Base-by-base conservation (phyloP, 192 early-diverging fungal species). In the Coemansia javaensis region DNA sequence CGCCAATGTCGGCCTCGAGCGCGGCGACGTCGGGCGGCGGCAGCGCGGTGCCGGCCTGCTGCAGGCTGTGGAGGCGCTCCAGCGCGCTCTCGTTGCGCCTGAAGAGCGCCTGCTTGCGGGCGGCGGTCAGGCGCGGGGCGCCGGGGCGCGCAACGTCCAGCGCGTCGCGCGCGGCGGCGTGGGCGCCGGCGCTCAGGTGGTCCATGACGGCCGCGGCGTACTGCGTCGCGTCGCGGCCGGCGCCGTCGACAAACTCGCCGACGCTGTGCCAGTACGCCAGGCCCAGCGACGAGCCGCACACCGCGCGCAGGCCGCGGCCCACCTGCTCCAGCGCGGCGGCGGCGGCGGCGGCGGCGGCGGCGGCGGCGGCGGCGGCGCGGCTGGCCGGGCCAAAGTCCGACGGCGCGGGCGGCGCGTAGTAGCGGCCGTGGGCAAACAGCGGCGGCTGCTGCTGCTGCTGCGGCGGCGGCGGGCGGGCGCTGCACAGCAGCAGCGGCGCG, bases 201-300 rank as follows among this genome's bases (percentile, higher is more conserved):
- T 66, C 58, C 53, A 77, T 53, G 22, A 65, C 53, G 5, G 24
- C 32, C 9, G 50, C 34, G 9, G 67, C 56, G 17, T 63, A 60
- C 31, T 58, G 41, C 12, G 39, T 18, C 0, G 44, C 66, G 7
- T 54, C 60, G 12, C 28, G 33, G 31, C 68, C 64, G 2, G 63
- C 59, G 5, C 68, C 75, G 6, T 59, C 64, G 24, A 66, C 56
- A 53, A 77, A 77, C 13, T 58, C 56, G 50, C 57, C 43, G 44
- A 72, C 30, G 53, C 75, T 77, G 44, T 45, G 50, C 68, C 63
- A 63, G 49, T 77, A 77, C 16, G 75, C 67, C 44, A 66, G 39
- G 9, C 75, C 75, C 40, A 70, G 22, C 2, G 51, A 27, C 17
- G 72, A 64, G 30, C 65, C 68, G 23, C 66, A 51, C 20, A 65